phyloP scores from a whole-genome alignment of 805 yeast species.

The Wickerhamomyces strasburgensis region DNA sequence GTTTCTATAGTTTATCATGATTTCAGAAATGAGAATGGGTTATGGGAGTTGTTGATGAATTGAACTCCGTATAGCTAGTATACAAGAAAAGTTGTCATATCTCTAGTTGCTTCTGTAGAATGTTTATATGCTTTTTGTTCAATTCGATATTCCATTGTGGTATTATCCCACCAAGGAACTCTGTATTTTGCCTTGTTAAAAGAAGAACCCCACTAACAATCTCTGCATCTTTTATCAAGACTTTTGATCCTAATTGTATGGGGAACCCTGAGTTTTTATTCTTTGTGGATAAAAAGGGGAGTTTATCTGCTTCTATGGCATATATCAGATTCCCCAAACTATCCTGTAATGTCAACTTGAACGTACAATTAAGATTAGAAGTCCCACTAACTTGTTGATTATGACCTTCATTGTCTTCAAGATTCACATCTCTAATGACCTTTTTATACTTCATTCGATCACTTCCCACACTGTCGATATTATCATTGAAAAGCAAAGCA shows the following conservation, averaged over 20 bases:
- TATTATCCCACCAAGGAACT: constrained; percentile 36
- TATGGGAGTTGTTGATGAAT: constrained; percentile 61
- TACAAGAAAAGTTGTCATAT: constrained; percentile 2
- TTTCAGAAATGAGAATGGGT: constrained; percentile 61
- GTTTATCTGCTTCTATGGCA: constrained; percentile 53
- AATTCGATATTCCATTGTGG: constrained; percentile 34
- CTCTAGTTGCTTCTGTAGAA: constrained; percentile 25
- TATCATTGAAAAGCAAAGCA: constrained; percentile 43
- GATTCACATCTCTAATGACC: constrained; percentile 42
- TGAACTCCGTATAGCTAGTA: constrained; percentile 3
- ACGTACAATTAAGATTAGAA: constrained; percentile 28
- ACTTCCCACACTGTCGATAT: constrained; percentile 54
- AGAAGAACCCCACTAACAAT: constrained; percentile 43
- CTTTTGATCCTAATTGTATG: constrained; percentile 51
- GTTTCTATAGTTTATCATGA: constrained; percentile 90
- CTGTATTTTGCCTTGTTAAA: constrained; percentile 24
- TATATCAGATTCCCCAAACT: constrained; percentile 43
- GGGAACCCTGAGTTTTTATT: constrained; percentile 27
- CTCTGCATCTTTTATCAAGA: constrained; percentile 46
- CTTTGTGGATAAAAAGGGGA: constrained; percentile 39
- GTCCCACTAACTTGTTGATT: constrained; percentile 2
- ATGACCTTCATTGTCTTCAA: constrained; percentile 34
- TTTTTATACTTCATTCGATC: constrained; percentile 40
- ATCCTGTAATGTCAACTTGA: constrained; percentile 57
- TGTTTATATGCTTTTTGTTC: constrained; percentile 27